Conservation (phyloP, 306 rosid genomes). For the Medicago ruthenica region DNA sequence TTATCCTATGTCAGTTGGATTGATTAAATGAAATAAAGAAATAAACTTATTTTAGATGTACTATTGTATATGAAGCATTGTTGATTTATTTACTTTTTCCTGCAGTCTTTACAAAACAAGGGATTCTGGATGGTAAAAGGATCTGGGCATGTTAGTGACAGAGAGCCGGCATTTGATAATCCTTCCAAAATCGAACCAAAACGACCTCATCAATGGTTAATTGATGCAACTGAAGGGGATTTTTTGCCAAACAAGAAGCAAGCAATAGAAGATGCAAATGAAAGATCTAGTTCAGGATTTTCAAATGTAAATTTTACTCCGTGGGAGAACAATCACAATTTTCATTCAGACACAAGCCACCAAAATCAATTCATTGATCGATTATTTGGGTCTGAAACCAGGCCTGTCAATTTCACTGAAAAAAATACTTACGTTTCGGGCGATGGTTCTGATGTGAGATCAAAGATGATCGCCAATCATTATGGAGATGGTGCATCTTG, state of each 20-base stretch:
- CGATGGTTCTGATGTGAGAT: conserved; percentile 60
- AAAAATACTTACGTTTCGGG: conserved; percentile 56
- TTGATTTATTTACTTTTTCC: conserved; percentile 26
- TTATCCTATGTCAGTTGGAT: background rate
- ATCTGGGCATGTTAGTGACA: conserved; percentile 55
- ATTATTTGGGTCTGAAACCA: conserved; percentile 69
- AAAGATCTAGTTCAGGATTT: conserved; percentile 61
- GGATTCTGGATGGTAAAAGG: conserved; percentile 75
- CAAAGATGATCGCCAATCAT: conserved; percentile 58
- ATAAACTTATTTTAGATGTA: conserved; percentile 4
- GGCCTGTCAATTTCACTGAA: conserved; percentile 56
- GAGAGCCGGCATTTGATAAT: conserved; percentile 56
- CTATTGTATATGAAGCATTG: conserved; percentile 19
- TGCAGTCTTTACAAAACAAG: conserved; percentile 68
- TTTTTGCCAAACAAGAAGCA: conserved; percentile 78
- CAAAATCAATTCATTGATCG: conserved; percentile 64
- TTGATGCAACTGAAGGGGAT: conserved; percentile 65
- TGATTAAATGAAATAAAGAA: conserved; percentile 21
- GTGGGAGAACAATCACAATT: conserved; percentile 70
- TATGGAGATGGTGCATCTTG: conserved; percentile 58
- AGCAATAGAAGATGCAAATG: conserved; percentile 62
- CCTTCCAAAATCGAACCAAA: conserved; percentile 72
- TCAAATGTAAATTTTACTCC: conserved; percentile 59
- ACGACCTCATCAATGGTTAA: conserved; percentile 79
- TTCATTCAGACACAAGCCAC: conserved; percentile 64